A percentile compares a stretch with the other conserved stretches of the same genome.
Evolutionary conservation across 2,329 filamentous ascomycete species (phyloP).

Genomic region (Juglanconis sp.): DNA sequence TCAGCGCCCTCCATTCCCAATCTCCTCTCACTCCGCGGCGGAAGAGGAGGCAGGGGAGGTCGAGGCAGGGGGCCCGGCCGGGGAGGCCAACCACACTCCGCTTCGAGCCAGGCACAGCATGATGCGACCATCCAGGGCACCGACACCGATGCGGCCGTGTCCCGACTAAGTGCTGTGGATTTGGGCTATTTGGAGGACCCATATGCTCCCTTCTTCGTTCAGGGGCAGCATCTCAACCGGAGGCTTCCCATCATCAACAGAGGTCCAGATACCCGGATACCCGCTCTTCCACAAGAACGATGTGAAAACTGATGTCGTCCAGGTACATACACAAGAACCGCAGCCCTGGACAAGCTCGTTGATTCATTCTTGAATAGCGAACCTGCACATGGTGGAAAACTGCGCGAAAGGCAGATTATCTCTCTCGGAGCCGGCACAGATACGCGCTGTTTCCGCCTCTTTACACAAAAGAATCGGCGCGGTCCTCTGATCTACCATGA

Average conservation of each 20-base stretch:
- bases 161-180: conserved; percentile 82
- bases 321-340: conserved; percentile 93
- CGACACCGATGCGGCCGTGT: conserved; percentile 86
- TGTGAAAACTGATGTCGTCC: neutral
- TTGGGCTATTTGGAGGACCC: conserved; percentile 80
- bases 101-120: conserved; percentile 39
- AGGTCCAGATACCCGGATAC: conserved; percentile 50
- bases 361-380: conserved; percentile 60
- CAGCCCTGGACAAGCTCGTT: conserved; percentile 76
- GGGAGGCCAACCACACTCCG: conserved; percentile 19
- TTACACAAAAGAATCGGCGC: conserved; percentile 39
- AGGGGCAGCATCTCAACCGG: conserved; percentile 49
- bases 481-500: conserved; percentile 75
- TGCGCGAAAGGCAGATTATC: conserved; percentile 67
- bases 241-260: conserved; percentile 90
- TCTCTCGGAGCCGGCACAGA: conserved; percentile 93
- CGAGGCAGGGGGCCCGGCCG: conserved; percentile 20
- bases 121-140: conserved; percentile 83
- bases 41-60: conserved; percentile 37
- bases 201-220: conserved; percentile 70
- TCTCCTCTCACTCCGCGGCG: conserved; percentile 57
- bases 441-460: conserved; percentile 78
- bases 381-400: conserved; percentile 21
- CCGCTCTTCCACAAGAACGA: neutral
- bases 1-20: conserved; percentile 76